phyloP scores from a whole-genome alignment of 148 eudicot species.

The Persicaria tinctoria region DNA sequence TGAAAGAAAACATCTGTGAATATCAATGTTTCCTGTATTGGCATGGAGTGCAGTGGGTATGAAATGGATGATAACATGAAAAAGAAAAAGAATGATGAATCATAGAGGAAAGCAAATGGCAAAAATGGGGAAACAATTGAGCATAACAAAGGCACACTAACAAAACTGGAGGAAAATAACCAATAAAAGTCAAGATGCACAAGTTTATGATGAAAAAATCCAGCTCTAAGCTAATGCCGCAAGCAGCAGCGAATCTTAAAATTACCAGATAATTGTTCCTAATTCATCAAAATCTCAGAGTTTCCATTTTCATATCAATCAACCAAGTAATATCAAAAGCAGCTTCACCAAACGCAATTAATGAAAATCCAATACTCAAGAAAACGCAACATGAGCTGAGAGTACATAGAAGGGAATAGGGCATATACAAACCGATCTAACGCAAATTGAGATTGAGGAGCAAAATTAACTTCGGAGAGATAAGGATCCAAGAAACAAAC shows the following conservation, averaged over 20 bases:
- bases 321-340: not conserved
- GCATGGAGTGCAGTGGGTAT: constrained; percentile 4
- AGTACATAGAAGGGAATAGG: not conserved
- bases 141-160: not conserved
- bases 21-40: constrained; percentile 7
- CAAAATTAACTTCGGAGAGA: not conserved
- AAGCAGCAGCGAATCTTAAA: not conserved
- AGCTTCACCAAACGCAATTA: constrained; percentile 4
- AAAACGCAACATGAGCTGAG: not conserved
- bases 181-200: not conserved
- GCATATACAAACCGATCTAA: not conserved
- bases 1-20: constrained; percentile 19
- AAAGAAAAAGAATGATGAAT: not conserved
- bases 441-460: constrained; percentile 6
- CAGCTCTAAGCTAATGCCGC: not conserved
- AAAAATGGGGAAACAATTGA: not conserved
- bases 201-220: not conserved
- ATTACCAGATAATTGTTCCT: not conserved
- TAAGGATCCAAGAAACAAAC: constrained; percentile 10
- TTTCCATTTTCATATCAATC: not conserved
- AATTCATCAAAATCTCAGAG: not conserved
- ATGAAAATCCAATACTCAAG: not conserved
- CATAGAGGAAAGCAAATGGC: not conserved
- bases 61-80: not conserved
- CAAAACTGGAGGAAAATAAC: not conserved